Evolutionary conservation across 2,329 filamentous ascomycete genomes (phyloP), one percentile per base, ranked within the genome.

Genomic region (Fusarium sp.): DNA sequence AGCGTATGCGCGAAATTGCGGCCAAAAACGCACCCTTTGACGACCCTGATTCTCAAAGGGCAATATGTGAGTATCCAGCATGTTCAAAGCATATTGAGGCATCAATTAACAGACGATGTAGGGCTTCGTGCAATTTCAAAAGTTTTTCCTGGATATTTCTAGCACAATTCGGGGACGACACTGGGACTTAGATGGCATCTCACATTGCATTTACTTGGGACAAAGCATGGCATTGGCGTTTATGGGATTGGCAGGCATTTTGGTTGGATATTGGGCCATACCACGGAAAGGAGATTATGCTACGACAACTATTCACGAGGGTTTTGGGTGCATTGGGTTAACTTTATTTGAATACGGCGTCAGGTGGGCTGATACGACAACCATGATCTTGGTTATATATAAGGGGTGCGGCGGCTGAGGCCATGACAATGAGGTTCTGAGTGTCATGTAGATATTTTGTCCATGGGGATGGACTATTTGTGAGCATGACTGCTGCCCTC

Each of bases 51-150:
- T 77, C 79, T 57, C 78, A 79, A 57, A 80, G 79, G 68, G 81
- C 83, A 36, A 79, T 80, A 67, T 85, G 84, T 85, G 75, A 81
- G 84, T 81, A n/a, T 4, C 46, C 4, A 1, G 12, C 31, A 8
- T 5, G 5, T 56, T 11, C 12, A 12, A 9, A 12, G 42, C 42
- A 24, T 16, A 20, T 36, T n/a, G 10, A 17, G 17, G 10, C 24
- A 42, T 57, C n/a, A 63, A 62, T 67, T 78, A 49, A 78, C 69
- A n/a, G 44, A 5, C 6, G 6, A 12, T 31, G 4, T 62, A 86
- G 85, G 85, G 85, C 83, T 83, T 61, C 84, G 82, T 65, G 81
- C 80, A 61, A 77, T 85, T 62, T 80, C 82, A 38, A 85, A 84
- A 49, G 79, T 86, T 60, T 87, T 87, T 62, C 85, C 85, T 6